phyloP scores from a whole-genome alignment of 345 rosid species.

The Lepidium didymum region DNA sequence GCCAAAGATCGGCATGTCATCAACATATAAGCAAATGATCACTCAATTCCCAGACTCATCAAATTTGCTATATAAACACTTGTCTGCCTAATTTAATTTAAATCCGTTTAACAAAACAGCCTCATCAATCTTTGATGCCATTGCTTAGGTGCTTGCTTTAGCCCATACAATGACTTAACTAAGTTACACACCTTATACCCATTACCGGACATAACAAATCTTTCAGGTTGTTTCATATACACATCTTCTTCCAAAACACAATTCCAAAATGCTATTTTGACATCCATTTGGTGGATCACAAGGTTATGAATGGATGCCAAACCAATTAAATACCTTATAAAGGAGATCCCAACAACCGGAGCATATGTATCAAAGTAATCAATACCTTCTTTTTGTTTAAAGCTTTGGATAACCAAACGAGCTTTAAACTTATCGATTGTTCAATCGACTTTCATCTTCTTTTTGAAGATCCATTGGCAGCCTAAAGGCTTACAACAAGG shows the following conservation, averaged over 20 bases:
- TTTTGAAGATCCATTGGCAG: background rate
- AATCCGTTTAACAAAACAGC: background rate
- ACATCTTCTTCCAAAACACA: background rate
- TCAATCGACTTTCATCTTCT: background rate
- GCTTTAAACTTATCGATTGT: background rate
- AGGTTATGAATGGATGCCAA: background rate
- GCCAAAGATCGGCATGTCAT: background rate
- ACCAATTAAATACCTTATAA: background rate
- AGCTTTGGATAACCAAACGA: background rate
- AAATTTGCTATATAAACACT: background rate
- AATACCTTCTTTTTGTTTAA: background rate
- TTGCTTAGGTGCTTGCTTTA: background rate
- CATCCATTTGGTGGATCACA: slow-evolving; percentile 2
- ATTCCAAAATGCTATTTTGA: background rate
- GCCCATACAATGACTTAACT: background rate
- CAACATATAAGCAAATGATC: background rate
- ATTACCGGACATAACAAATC: background rate
- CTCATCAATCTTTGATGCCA: slow-evolving; percentile 3
- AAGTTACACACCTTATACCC: slow-evolving; percentile 1
- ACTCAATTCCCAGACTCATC: background rate
- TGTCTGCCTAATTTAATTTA: background rate
- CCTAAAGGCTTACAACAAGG: background rate
- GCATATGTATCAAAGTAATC: background rate
- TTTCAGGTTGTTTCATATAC: background rate
- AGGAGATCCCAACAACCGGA: background rate